Evolutionary conservation across 2,329 filamentous ascomycete species (phyloP), one percentile per base, ranked within the genome.

Genomic region (Neofusicoccum sp.): DNA sequence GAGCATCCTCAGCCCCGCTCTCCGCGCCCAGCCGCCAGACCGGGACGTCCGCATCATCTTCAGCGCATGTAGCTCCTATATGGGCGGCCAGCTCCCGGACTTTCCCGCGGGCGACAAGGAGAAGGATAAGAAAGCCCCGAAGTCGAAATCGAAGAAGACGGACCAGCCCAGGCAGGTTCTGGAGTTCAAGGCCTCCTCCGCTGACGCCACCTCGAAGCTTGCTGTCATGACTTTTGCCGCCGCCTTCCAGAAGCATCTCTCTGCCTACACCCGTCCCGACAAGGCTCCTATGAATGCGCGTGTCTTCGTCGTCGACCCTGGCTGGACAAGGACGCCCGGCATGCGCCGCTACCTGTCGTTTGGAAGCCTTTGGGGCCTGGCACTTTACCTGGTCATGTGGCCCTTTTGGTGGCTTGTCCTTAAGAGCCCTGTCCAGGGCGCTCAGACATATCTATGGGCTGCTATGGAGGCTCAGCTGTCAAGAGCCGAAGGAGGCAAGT

Each of bases 161-260:
- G 47, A 14, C 26, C 53, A 51, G 28, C 6, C 58, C 14, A 48
- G 34, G 12, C 66, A 65, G 43, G 64, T 72, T 5, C 70, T 71
- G 2, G 70, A 71, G 41, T 81, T 79, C 67, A 76, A 69, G 12
- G 77, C 78, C 12, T 75, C 72, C 9, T 75, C 73, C 57, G 77
- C 75, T 14, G 82, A 82, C 66, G 78, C 80, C 9, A 78, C 77
- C 4, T 79, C 78, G 20, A 81, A 82, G 63, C 78, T 98, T 30
- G 91, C 95, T 0, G 80, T 97, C 47, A 96, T 93, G 82, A 86
- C 89, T 14, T 98, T 99, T 71, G 93, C 90, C 0, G 84, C 89
- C 51, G 89, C 93, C 7, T 96, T 93, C 73, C 93, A 98, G 76
- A 95, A 96, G 73, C 93, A 97, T 72, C 81, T 99, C 48, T 87